A percentile compares a stretch with the other conserved stretches of the same genome.
Conservation (phyloP, 176 grass and related monocot genomes). For the Lolium multiflorum region DNA sequence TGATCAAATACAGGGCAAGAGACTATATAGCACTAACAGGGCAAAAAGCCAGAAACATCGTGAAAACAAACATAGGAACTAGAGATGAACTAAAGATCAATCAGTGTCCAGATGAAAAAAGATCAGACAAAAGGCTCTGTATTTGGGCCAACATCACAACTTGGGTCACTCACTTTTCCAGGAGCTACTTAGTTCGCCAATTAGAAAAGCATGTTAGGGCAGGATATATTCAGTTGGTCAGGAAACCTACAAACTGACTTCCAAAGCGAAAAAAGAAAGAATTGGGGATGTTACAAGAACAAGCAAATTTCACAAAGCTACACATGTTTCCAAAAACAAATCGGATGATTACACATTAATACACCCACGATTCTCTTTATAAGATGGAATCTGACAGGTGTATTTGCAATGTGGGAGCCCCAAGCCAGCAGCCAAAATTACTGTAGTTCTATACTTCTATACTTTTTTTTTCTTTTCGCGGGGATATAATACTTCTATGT, state of each 20-base stretch:
- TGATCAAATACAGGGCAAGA: neutral
- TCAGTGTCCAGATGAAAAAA: neutral
- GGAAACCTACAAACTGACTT: neutral
- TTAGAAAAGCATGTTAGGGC: conserved; percentile 31
- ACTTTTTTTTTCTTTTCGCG: neutral
- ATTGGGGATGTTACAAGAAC: conserved; percentile 1
- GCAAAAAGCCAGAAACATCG: conserved; percentile 13
- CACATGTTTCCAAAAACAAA: neutral
- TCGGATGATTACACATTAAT: neutral
- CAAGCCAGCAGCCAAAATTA: conserved; percentile 6
- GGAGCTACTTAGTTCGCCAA: neutral
- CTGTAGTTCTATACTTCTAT: neutral
- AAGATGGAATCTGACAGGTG: neutral
- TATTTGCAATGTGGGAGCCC: neutral
- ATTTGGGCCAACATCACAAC: conserved; percentile 2
- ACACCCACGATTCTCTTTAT: neutral
- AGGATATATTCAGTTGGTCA: conserved; percentile 1
- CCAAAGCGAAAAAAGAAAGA: neutral
- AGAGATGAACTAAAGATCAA: conserved; percentile 11
- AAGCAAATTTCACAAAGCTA: conserved; percentile 7
- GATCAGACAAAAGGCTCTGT: neutral
- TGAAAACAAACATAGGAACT: neutral
- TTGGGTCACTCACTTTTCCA: neutral
- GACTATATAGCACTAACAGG: conserved; percentile 16
- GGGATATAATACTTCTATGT: conserved; percentile 11